Base-by-base conservation (phyloP, 129 eudicot species). In the Lactuca sativa region DNA sequence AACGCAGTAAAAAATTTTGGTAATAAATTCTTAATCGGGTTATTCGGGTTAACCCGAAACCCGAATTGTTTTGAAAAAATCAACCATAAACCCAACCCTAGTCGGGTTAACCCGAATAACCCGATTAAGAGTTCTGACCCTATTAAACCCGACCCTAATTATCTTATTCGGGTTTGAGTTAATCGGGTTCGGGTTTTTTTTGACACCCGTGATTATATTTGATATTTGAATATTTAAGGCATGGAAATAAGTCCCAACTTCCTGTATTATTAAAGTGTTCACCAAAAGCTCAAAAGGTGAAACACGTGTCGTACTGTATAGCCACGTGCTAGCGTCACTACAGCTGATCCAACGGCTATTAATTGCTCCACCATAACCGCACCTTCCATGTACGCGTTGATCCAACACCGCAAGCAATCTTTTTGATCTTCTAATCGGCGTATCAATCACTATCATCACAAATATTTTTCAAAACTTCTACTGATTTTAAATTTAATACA, bases 381-480 rank as follows among this genome's bases (percentile, higher is more conserved):
- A 33, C 17, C 9, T 60, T 31, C 65, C 64, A 5, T 32, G 34
- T 25, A 17, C 34, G 12, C 47, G n/a, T 13, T 60, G 9, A 25
- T 60, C 11, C 21, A 30, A 21, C 31, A 66, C 17, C 36, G 14
- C 59, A 48, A 66, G 58, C 54, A 40, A 63, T 61, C 48, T 36
- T n/a, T 36, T 64, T 43, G 31, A 64, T 64, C 16, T 43, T 47
- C 55, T 9, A 57, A 13, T 64, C 17, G 44, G 66, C 56, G 57
- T 64, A 64, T 43, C 38, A 2, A 47, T 43, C 13, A 11, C 13
- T 16, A 66, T 49, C 59, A 66, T 40, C 59, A 31, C 58, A 47
- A 21, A 13, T 66, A 48, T 21, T 48, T 30, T 5, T 13, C 52
- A 47, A 47, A 47, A 0, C 36, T 65, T 44, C n/a, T 1, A 11